phyloP scores from a whole-genome alignment of 2,329 filamentous ascomycete species.

The Aspergillus thermomutatus region DNA sequence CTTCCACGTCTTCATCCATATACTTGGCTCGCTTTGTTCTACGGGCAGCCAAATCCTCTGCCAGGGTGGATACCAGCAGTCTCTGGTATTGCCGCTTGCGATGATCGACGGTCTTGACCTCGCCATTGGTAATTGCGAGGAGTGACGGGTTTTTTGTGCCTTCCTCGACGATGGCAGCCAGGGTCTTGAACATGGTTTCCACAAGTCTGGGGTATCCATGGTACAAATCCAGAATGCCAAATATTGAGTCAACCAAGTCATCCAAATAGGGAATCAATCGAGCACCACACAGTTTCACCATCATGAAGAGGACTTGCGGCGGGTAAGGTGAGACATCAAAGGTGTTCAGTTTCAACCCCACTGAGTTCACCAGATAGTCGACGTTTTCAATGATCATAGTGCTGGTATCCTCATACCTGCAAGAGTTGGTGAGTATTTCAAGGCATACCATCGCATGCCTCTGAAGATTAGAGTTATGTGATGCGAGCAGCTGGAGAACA shows the following conservation, averaged over 20 bases:
- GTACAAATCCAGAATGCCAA: slow-evolving; percentile 88
- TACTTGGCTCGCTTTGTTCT: slow-evolving; percentile 28
- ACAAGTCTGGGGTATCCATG: slow-evolving; percentile 88
- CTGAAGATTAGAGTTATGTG: slow-evolving; percentile 63
- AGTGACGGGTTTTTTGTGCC: slow-evolving; percentile 58
- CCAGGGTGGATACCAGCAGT: slow-evolving; percentile 32
- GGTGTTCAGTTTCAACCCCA: slow-evolving; percentile 83
- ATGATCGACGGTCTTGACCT: slow-evolving; percentile 21
- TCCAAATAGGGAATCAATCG: slow-evolving; percentile 82
- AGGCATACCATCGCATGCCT: slow-evolving; percentile 79
- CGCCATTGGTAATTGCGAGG: slow-evolving; percentile 42
- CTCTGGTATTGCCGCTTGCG: slow-evolving; percentile 29
- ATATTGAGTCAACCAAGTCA: slow-evolving; percentile 86
- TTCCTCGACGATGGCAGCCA: slow-evolving; percentile 80
- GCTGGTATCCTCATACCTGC: slow-evolving; percentile 70
- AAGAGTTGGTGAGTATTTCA: slow-evolving; percentile 72
- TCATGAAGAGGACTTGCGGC: slow-evolving; percentile 88
- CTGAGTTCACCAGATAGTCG: slow-evolving; percentile 93
- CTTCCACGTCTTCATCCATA: slow-evolving; percentile 19
- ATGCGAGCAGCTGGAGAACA: slow-evolving; percentile 82
- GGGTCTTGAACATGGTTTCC: slow-evolving; percentile 76
- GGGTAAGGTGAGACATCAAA: slow-evolving; percentile 90
- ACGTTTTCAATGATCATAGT: slow-evolving; percentile 85
- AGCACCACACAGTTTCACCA: slow-evolving; percentile 83
- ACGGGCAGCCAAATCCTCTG: slow-evolving; percentile 31